Base-by-base conservation (phyloP, 2,329 filamentous ascomycete species). In the Pyrenochaeta sp. region DNA sequence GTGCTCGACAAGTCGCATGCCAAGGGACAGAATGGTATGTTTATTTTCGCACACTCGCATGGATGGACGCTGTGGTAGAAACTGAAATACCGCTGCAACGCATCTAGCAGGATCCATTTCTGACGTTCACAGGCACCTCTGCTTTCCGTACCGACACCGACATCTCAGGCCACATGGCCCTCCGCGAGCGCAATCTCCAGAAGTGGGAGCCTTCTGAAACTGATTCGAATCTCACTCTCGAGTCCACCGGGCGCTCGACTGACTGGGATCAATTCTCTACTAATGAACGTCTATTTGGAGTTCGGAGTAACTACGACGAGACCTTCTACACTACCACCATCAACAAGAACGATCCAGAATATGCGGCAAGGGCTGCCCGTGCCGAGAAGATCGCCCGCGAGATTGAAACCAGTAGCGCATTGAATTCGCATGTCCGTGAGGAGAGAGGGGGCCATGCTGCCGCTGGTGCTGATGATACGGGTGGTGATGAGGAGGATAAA, bases 251-350 rank as follows among this genome's bases (percentile, higher is more conserved):
- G 28, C 67, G 65, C 45, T 56, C 72, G 55, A 52, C 60, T 6
- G 82, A 80, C 9, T 99, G 95, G 95, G 94, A 99, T 75, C 95
- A 99, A 77, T 99, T 99, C 72, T 91, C 91, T 56, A 89, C 86
- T 62, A 98, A 98, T 72, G 91, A 96, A 78, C 85, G 88, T 54
- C 87, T 92, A 30, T 98, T 97, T 73, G 95, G 95, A 36, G 80
- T 96, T 39, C 92, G 88, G 78, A 95, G 91, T 51, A 92, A 93
- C 69, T 99, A 98, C 75, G 89, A 98, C 72, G 95, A 98, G 79
- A 93, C 91, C 68, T 88, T 95, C 43, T 99, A 99, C 80, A 99
- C 95, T 1, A 99, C 95, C 9, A 81, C 87, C 40, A 96, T 99
- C 72, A 88, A 99, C 78, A 92, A 89, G 72, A 91, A 79, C 62